These are phyloP conservation scores for Solanum chilense DNA, from an alignment of 257 asterid species.

Conservation along the genomic window DNA sequence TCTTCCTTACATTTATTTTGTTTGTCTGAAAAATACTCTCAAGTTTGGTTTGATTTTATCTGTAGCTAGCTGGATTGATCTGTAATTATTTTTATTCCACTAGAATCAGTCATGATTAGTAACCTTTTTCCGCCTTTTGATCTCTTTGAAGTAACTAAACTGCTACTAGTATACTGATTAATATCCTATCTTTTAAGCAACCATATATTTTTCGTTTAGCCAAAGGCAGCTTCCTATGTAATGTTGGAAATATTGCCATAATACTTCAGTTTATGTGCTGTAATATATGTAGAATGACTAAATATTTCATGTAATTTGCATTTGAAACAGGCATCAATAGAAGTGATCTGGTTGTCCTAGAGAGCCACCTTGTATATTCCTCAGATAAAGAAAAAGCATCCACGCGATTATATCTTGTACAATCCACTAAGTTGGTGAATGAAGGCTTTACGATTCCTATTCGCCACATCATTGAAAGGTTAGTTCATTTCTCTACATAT, in stretches of 20 bases:
- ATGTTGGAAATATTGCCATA: not conserved
- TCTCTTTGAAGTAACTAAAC: not conserved
- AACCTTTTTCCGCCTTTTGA: not conserved
- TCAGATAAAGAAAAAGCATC: conserved; percentile 14
- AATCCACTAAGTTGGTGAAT: not conserved
- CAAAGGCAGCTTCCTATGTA: not conserved
- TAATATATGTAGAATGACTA: not conserved
- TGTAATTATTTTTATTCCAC: not conserved
- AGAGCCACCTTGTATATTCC: conserved; percentile 13
- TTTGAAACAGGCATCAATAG: conserved; percentile 10
- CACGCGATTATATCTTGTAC: conserved; percentile 12
- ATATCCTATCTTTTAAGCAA: not conserved
- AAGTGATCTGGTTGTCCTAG: conserved; percentile 8
- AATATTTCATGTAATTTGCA: not conserved
- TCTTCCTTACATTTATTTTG: not conserved
- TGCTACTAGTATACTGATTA: not conserved
- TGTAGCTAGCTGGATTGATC: not conserved
- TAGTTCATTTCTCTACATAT: not conserved
- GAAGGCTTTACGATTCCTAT: conserved; percentile 3
- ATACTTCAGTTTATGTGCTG: not conserved
- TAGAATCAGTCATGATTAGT: not conserved
- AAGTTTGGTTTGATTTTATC: not conserved
- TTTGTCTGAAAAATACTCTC: not conserved
- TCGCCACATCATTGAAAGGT: conserved; percentile 6
- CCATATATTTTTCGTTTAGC: not conserved